Evolutionary conservation across 2,329 filamentous ascomycete species (phyloP).

Genomic region (Blastomyces percursus): DNA sequence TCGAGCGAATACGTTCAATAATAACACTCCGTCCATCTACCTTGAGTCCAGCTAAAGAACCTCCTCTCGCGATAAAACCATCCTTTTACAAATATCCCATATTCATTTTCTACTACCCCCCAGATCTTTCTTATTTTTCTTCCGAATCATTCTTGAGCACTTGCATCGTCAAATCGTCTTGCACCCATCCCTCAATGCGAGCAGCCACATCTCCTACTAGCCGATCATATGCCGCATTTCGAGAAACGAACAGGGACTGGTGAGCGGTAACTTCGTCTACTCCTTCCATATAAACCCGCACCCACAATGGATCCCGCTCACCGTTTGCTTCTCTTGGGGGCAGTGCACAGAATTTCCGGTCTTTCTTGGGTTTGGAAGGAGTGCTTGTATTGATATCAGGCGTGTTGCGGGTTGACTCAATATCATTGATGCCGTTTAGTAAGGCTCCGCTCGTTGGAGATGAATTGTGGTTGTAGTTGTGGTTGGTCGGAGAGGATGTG

Average conservation of each 20-base stretch:
- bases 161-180: conserved; percentile 14
- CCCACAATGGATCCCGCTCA: conserved; percentile 59
- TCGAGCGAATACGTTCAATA: neutral
- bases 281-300: conserved; percentile 67
- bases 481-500: neutral
- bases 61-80: neutral
- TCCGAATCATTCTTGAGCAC: conserved; percentile 9
- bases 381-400: conserved; percentile 8
- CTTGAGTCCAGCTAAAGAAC: neutral
- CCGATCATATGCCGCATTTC: conserved; percentile 54
- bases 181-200: conserved; percentile 57
- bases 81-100: neutral
- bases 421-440: neutral
- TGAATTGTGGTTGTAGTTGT: neutral
- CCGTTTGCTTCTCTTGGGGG: conserved; percentile 48
- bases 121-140: neutral
- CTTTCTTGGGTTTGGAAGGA: conserved; percentile 34
- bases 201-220: conserved; percentile 65
- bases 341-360: conserved; percentile 69
- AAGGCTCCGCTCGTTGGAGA: neutral
- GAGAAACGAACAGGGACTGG: conserved; percentile 63
- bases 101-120: neutral
- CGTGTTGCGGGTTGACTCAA: neutral
- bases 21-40: neutral
- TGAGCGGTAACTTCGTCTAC: conserved; percentile 81